Evolutionary conservation across 345 rosid genomes (phyloP), one percentile per base, ranked within the genome.

Genomic region (Lenwebbia sp.): DNA sequence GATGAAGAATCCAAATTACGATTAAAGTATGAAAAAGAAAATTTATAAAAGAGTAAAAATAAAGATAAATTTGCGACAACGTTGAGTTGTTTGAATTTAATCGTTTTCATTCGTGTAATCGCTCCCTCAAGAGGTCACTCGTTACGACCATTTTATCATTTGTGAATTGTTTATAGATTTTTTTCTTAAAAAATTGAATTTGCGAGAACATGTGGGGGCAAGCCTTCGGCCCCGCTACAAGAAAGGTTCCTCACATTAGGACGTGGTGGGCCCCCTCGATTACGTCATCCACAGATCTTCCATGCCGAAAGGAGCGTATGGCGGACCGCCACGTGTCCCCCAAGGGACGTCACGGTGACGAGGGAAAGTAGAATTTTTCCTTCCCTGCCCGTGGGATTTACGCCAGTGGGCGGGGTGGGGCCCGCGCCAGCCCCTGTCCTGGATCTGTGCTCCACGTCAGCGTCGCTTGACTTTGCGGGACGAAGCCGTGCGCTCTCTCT

Each of bases 301-400:
- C 78, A 2, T 10, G 25, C 78, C 44, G 44, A 17, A 33, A 33
- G 78, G 78, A 19, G 19, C 4, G 3, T 4, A 0, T 44, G 5
- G 13, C 47, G 2, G 25, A 13, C 25, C 47, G 47, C 78, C 78
- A 70, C 47, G 78, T 37, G 78, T 70, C 78, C 28, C 75, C 13
- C 0, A 0, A 0, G 1, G 0, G 78, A 17, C 78, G 78, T 70
- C 78, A 37, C 78, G 78, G 78, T 1, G 47, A 37, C 26, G 78
- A 7, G 44, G 76, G 41, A 21, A 14, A 15, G 14, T 52, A 13
- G 11, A 30, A 62, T 14, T 28, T 13, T 26, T 28, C 17, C 17
- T 52, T 52, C 54, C 54, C 54, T 14, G 50, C 51, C 51, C 51
- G 51, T 49, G 51, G 50, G 51, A 49, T 49, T 60, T 0, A 17